Conservation (phyloP, 345 rosid genomes). For the Gossypium australe region DNA sequence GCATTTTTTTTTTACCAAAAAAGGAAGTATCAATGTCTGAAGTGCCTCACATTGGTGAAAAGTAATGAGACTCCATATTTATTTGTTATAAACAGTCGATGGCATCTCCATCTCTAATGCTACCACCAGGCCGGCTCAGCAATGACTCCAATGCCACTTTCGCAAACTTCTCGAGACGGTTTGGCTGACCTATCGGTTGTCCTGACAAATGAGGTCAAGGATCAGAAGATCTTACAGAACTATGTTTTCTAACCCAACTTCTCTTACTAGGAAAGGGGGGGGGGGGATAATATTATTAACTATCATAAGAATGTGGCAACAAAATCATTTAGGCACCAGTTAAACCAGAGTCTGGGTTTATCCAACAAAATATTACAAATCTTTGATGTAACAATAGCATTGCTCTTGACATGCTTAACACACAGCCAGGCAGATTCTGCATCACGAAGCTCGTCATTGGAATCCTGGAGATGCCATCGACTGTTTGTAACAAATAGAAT, state of each 20-base stretch:
- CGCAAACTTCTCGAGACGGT: too few relatives aligned
- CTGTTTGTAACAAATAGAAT: too few relatives aligned
- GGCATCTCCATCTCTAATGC: conserved; percentile 81
- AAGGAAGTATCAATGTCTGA: conserved; percentile 50
- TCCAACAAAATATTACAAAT: conserved; percentile 20
- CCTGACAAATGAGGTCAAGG: conserved; percentile 32
- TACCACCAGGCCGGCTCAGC: conserved; percentile 82
- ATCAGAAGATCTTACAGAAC: background rate
- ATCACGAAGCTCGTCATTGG: conserved; percentile 40
- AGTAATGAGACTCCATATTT: conserved; percentile 77
- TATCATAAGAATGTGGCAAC: background rate
- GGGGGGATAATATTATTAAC: background rate
- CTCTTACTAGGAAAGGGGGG: background rate
- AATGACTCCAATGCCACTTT: conserved; percentile 45
- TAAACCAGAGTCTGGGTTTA: background rate
- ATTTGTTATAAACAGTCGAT: conserved; percentile 78
- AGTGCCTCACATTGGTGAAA: conserved; percentile 78
- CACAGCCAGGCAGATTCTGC: conserved; percentile 96
- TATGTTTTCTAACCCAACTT: background rate
- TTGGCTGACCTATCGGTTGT: too few relatives aligned
- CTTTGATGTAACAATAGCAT: conserved; percentile 91
- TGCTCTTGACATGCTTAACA: conserved; percentile 93
- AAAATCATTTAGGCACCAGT: background rate
- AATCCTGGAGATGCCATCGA: too few relatives aligned
- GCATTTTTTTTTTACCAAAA: background rate